Conservation (phyloP, 345 rosid species). For the Lumnitzera littorea region DNA sequence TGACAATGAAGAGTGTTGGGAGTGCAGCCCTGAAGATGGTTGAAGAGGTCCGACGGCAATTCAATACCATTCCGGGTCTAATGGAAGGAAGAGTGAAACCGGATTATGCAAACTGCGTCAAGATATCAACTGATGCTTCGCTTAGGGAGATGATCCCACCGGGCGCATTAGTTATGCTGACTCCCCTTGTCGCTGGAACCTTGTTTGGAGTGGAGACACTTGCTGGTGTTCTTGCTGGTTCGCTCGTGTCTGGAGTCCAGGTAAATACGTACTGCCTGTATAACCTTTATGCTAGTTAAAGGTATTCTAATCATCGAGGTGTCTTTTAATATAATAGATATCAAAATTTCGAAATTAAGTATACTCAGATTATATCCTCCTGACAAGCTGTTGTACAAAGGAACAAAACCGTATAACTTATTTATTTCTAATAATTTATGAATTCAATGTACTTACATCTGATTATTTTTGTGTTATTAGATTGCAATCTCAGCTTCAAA, state of each 20-base stretch:
- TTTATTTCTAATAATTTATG: too few relatives aligned
- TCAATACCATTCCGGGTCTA: constrained; percentile 64
- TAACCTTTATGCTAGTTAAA: too few relatives aligned
- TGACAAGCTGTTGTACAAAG: too few relatives aligned
- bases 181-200: constrained; percentile 54
- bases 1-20: constrained; percentile 80
- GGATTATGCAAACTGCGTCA: constrained; percentile 63
- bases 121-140: constrained; percentile 66
- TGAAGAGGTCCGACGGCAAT: constrained; percentile 66
- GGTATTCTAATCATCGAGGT: too few relatives aligned
- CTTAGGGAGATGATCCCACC: constrained; percentile 68
- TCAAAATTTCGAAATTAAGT: too few relatives aligned
- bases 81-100: constrained; percentile 62
- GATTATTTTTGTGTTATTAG: constrained; percentile 12
- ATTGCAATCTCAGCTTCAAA: constrained; percentile 72
- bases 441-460: not conserved
- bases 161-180: constrained; percentile 62
- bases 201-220: constrained; percentile 66
- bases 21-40: constrained; percentile 71
- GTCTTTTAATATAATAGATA: too few relatives aligned
- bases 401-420: too few relatives aligned
- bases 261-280: constrained; percentile 5
- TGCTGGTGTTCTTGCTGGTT: constrained; percentile 63
- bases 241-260: constrained; percentile 70
- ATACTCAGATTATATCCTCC: too few relatives aligned